Evolutionary conservation across 345 rosid genomes (phyloP).

Genomic region (Hirschfeldia incana): DNA sequence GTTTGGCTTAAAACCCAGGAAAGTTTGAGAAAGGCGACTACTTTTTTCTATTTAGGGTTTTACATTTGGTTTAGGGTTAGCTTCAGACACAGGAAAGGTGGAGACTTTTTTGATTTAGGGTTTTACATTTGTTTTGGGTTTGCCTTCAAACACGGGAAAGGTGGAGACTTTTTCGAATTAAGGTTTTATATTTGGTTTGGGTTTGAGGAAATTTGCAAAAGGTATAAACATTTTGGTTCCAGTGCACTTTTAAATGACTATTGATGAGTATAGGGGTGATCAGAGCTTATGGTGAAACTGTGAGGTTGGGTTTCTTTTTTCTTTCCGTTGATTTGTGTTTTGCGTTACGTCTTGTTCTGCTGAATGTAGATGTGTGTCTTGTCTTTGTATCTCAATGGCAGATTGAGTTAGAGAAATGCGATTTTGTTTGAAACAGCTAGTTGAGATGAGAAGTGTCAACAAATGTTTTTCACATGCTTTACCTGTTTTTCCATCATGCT

Average conservation of each 20-base stretch:
- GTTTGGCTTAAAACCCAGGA: conserved; percentile 7
- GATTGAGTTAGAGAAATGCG: not conserved
- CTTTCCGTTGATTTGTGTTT: conserved; percentile 6
- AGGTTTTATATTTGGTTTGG: not conserved
- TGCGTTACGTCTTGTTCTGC: not conserved
- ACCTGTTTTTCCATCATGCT: not conserved
- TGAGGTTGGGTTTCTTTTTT: not conserved
- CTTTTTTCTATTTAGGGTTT: conserved; percentile 7
- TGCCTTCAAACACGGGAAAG: not conserved
- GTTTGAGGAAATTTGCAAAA: not conserved
- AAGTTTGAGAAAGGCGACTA: conserved; percentile 5
- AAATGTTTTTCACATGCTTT: not conserved
- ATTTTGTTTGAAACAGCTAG: not conserved
- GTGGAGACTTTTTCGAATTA: not conserved
- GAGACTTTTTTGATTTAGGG: not conserved
- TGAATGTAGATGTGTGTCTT: not conserved
- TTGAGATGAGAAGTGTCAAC: conserved; percentile 1
- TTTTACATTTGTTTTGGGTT: not conserved
- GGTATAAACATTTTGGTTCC: conserved; percentile 13
- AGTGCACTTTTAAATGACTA: not conserved
- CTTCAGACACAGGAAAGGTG: not conserved
- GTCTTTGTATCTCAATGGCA: conserved; percentile 3
- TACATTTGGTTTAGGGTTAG: not conserved
- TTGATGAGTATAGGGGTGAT: not conserved
- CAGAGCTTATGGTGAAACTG: not conserved